Evolutionary conservation across 2,329 filamentous ascomycete genomes (phyloP).

Genomic region (Pyricularia pennisetigena): DNA sequence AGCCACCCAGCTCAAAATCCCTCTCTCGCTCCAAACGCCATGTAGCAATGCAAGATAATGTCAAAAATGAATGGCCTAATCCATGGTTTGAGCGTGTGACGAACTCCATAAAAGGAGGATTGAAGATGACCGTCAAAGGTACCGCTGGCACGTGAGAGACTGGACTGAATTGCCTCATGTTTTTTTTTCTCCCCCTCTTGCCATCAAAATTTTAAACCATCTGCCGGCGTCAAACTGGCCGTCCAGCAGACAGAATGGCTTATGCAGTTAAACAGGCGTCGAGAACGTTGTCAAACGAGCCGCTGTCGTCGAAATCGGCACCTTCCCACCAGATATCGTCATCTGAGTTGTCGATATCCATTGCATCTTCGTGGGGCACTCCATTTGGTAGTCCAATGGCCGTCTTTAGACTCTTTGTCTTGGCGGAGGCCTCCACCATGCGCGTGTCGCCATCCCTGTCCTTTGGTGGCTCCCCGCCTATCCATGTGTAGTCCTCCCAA

Average conservation of each 20-base stretch:
- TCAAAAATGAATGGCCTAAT: not conserved
- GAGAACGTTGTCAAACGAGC: constrained; percentile 44
- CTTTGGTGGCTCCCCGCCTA: constrained; percentile 23
- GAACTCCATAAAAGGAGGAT: not conserved
- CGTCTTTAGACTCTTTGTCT: constrained; percentile 21
- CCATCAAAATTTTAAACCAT: not conserved
- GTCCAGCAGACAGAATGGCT: not conserved
- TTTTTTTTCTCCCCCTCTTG: not conserved
- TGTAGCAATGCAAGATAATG: constrained; percentile 2
- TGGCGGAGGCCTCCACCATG: constrained; percentile 20
- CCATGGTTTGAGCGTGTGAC: not conserved
- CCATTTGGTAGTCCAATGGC: constrained; percentile 32
- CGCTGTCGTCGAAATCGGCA: constrained; percentile 38
- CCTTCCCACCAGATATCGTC: constrained; percentile 54
- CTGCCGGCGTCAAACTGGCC: not conserved
- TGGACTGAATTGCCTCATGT: not conserved
- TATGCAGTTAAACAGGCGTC: constrained; percentile 40
- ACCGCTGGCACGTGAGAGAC: not conserved
- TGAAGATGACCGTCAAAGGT: not conserved
- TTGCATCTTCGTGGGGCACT: constrained; percentile 35
- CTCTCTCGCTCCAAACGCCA: constrained; percentile 1
- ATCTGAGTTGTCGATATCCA: constrained; percentile 47
- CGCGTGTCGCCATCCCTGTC: constrained; percentile 18
- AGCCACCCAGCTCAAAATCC: not conserved
- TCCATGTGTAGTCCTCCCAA: constrained; percentile 49